Evolutionary conservation across 2,329 filamentous ascomycete genomes (phyloP).

Genomic region (Hypoxylon sp.): DNA sequence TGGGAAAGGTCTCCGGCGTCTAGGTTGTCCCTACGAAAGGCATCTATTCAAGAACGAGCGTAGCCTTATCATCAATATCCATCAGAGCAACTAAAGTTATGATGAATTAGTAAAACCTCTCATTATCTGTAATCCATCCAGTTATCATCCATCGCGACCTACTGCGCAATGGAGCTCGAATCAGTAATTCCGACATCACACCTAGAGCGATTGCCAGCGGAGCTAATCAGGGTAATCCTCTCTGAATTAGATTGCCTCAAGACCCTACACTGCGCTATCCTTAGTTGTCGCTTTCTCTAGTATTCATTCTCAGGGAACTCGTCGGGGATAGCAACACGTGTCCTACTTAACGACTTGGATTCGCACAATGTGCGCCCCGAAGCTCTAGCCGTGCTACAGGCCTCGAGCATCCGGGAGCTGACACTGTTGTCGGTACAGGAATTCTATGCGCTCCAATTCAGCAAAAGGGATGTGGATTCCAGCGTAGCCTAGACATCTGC

Average conservation of each 20-base stretch:
- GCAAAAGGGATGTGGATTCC: background rate
- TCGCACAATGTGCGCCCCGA: background rate
- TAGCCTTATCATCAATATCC: background rate
- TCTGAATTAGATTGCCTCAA: background rate
- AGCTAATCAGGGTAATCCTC: background rate
- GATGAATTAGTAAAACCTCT: background rate
- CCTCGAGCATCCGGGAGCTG: background rate
- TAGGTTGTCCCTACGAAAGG: too few species aligned
- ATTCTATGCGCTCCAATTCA: background rate
- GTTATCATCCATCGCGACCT: background rate
- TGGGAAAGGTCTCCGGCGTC: background rate
- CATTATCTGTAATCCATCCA: background rate
- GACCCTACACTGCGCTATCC: background rate
- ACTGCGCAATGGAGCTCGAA: background rate
- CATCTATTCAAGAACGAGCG: background rate
- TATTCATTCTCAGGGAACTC: background rate
- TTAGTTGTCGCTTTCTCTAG: background rate
- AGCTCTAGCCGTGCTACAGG: background rate
- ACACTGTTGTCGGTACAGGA: background rate
- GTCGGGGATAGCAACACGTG: background rate
- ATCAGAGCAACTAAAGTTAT: background rate
- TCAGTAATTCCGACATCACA: background rate
- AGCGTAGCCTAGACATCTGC: background rate
- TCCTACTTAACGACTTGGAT: constrained; percentile 3
- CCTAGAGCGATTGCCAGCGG: background rate